These are phyloP conservation scores for Dorcoceras hygrometricum DNA, from an alignment of 257 asterid species.

Conservation along the genomic window DNA sequence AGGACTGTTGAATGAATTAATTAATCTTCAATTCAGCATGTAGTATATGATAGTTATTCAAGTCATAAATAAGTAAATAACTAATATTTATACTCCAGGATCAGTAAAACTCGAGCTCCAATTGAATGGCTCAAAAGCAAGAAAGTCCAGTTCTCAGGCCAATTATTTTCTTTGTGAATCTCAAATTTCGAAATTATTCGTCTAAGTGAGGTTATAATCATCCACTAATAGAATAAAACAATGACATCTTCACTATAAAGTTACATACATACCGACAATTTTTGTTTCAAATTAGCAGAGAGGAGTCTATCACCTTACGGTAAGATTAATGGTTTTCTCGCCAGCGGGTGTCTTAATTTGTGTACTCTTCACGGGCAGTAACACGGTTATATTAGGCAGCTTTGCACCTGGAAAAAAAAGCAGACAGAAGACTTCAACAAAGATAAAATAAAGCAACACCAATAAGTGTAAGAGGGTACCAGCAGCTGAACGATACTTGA, in stretches of 20 bases:
- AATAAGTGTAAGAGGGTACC: conserved; percentile 50
- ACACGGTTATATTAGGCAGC: conserved; percentile 69
- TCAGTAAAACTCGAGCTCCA: too few relatives aligned
- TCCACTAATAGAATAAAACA: not conserved
- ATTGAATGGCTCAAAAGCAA: not conserved
- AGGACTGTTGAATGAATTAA: too few relatives aligned
- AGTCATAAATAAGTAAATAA: too few relatives aligned
- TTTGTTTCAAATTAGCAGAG: conserved; percentile 22
- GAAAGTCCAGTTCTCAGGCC: conserved; percentile 4
- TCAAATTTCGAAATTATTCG: not conserved
- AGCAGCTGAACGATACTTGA: conserved; percentile 96
- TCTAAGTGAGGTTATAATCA: conserved; percentile 1
- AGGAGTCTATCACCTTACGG: conserved; percentile 59
- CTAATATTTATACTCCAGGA: too few relatives aligned
- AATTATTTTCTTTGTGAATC: conserved; percentile 6
- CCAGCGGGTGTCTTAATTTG: conserved; percentile 63
- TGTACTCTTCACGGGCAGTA: conserved; percentile 62
- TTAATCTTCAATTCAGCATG: too few relatives aligned
- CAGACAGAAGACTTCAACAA: not conserved
- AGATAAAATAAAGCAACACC: not conserved
- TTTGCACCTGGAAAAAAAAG: conserved; percentile 56
- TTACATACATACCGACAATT: conserved; percentile 17
- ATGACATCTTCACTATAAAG: conserved; percentile 17
- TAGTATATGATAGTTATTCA: too few relatives aligned
- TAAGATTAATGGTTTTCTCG: conserved; percentile 61